A percentile compares a stretch with the other conserved stretches of the same genome.
These are phyloP conservation scores for Castanopsis chinensis DNA, from an alignment of 306 rosid species.

Conservation along the genomic window DNA sequence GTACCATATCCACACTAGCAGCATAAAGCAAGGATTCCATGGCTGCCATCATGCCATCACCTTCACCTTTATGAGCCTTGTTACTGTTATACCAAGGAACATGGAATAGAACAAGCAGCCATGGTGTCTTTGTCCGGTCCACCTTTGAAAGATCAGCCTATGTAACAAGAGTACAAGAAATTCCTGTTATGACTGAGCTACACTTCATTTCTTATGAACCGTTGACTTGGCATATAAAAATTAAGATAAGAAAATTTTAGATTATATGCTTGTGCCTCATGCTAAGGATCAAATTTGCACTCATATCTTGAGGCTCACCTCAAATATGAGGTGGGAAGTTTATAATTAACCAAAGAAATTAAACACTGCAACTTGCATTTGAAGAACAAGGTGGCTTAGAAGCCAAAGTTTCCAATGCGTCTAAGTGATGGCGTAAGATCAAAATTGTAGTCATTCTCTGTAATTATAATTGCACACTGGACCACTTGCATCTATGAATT, in stretches of 20 bases:
- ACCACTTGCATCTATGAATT: too few species aligned
- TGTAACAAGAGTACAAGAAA: constrained; percentile 17
- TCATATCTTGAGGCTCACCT: neutral
- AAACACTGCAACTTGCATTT: too few species aligned
- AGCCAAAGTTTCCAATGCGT: neutral
- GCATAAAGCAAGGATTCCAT: constrained; percentile 82
- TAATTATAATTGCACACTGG: neutral
- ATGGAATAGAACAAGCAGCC: constrained; percentile 77
- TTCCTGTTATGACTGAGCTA: neutral
- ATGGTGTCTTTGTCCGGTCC: constrained; percentile 76
- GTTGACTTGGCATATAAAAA: neutral
- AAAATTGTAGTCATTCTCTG: neutral
- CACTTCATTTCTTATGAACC: neutral
- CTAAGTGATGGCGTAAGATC: neutral
- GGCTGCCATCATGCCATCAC: constrained; percentile 66
- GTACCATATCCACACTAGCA: constrained; percentile 66
- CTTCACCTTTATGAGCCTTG: constrained; percentile 88
- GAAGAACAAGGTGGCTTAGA: too few species aligned
- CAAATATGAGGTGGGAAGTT: neutral
- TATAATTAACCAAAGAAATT: neutral
- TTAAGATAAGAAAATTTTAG: neutral
- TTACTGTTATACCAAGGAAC: constrained; percentile 97
- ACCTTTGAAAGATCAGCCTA: constrained; percentile 75
- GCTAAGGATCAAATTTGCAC: neutral
- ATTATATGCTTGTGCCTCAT: neutral